phyloP scores from a whole-genome alignment of 768 basidiomycete species.

The Calocera cornea region DNA sequence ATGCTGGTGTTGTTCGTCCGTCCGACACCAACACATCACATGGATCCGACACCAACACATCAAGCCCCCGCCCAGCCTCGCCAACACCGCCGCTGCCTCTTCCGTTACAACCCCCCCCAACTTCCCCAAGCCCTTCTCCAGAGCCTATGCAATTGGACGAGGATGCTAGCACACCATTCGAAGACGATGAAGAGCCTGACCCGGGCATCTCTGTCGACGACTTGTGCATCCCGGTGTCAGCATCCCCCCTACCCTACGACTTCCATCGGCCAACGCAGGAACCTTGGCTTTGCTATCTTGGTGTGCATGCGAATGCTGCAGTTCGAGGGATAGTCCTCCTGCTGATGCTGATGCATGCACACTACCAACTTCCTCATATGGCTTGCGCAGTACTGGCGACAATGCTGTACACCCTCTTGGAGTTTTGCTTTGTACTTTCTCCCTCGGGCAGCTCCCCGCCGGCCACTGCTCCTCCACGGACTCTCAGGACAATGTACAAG shows the following conservation, averaged over 20 bases:
- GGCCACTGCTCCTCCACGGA: not conserved
- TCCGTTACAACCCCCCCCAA: not conserved
- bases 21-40: no score
- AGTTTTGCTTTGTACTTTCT: not conserved
- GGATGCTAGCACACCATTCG: not conserved
- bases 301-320: not conserved
- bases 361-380: not conserved
- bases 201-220: not conserved
- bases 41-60: no score
- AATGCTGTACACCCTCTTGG: not conserved
- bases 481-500: not conserved
- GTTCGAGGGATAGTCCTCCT: not conserved
- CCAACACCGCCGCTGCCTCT: not conserved
- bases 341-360: not conserved
- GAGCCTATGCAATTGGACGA: not conserved
- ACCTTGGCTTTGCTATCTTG: not conserved
- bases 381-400: not conserved
- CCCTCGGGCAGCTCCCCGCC: not conserved
- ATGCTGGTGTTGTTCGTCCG: no score
- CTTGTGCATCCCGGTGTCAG: not conserved
- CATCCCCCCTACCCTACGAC: not conserved
- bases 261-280: not conserved
- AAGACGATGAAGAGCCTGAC: not conserved
- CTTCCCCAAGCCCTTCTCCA: not conserved
- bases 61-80: not conserved